Evolutionary conservation across 768 basidiomycete species (phyloP), one percentile per base, ranked within the genome.

Genomic region (Boletus rubescentipes): DNA sequence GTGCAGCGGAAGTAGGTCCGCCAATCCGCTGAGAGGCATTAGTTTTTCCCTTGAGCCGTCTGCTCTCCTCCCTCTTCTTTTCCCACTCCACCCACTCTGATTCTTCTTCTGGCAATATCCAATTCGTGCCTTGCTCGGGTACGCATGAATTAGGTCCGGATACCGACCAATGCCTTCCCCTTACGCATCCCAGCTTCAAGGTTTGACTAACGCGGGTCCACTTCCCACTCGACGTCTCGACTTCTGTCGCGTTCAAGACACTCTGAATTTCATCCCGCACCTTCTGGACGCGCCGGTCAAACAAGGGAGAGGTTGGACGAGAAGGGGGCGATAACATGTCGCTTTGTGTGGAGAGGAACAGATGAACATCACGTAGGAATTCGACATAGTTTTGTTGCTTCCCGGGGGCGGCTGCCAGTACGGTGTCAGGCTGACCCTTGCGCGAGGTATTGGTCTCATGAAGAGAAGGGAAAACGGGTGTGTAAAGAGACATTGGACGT

Each of bases 71-170:
- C 46, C 60, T 64, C 55, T 61, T 66, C 53, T 56, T 67, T 65
- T 82, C 80, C 73, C 74, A 78, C 23, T 72, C 72, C 14, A 69
- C 55, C 80, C 82, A 82, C 34, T 78, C 76, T 41, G 72, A 72
- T 61, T 83, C 82, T 16, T 75, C 77, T 23, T 72, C 72, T 11
- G 79, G 78, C 58, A 82, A 49, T 59, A 73, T 61, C 67, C 68
- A 70, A 32, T 68, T 65, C 20, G 61, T 52, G 21, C 58, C 56
- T 58, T 57, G 70, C 51, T 61, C 69, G 39, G 15, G 59, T 55
- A 42, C 35, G 53, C 35, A 54, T 54, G 52, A 39, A 70, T 60
- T 62, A 65, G 31, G 51, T 55, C 30, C 60, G 51, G 39, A 61
- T 58, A 32, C 67, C 53, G 49, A 71, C 55, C 60, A 57, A 58